These are phyloP conservation scores for Incumbomyces delicatus DNA, from an alignment of 2,329 filamentous ascomycete species.

Conservation along the genomic window DNA sequence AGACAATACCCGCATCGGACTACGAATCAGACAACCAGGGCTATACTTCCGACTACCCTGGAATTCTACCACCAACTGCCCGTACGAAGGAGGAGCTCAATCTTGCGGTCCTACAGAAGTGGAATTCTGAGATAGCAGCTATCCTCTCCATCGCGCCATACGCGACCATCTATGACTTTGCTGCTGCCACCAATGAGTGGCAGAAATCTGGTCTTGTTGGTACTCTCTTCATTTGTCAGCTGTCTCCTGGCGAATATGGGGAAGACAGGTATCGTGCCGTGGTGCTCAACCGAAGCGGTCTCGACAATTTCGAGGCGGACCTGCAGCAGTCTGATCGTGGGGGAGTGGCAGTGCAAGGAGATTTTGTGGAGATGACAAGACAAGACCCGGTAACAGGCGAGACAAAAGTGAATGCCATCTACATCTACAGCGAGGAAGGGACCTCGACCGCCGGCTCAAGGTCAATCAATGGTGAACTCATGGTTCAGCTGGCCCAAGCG, in stretches of 20 bases:
- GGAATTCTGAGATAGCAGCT: constrained; percentile 61
- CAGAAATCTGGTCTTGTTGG: constrained; percentile 80
- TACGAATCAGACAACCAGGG: constrained; percentile 57
- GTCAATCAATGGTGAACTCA: constrained; percentile 39
- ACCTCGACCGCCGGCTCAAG: constrained; percentile 45
- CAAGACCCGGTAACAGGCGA: constrained; percentile 13
- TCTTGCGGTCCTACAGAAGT: constrained; percentile 69
- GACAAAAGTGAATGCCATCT: constrained; percentile 47
- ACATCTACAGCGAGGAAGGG: constrained; percentile 55
- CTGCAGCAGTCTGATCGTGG: constrained; percentile 45
- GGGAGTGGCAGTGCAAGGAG: constrained; percentile 55
- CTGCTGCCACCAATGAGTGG: constrained; percentile 57
- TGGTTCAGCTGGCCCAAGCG: constrained; percentile 45
- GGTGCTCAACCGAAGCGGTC: constrained; percentile 60
- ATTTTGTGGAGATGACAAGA: constrained; percentile 48
- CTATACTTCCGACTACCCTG: constrained; percentile 34
- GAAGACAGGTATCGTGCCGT: constrained; percentile 51
- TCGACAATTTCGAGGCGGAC: constrained; percentile 61
- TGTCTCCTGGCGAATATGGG: constrained; percentile 34
- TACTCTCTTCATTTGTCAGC: constrained; percentile 74
- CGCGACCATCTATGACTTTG: constrained; percentile 76
- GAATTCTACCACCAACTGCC: constrained; percentile 32
- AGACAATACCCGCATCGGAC: constrained; percentile 32
- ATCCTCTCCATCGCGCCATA: constrained; percentile 78
- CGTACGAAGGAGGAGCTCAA: constrained; percentile 82